phyloP scores from a whole-genome alignment of 2,329 filamentous ascomycete species.

The Xylariaceae sp. region DNA sequence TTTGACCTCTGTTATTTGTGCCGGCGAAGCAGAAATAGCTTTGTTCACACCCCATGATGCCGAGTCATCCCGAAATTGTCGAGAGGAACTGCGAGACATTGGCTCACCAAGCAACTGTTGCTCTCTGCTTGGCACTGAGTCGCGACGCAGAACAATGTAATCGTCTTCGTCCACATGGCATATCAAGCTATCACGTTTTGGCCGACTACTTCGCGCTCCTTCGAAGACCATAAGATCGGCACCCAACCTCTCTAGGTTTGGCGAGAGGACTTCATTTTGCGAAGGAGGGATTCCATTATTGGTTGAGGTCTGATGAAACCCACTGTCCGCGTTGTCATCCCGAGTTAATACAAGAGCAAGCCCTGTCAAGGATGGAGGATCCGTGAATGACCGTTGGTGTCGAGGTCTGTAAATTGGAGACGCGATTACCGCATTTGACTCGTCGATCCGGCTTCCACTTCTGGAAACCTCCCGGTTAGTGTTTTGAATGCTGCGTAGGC shows the following conservation, averaged over 20 bases:
- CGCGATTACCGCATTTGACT: neutral
- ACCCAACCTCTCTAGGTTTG: constrained; percentile 22
- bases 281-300: neutral
- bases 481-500: too few species aligned
- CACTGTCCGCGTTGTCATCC: neutral
- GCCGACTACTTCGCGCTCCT: constrained; percentile 14
- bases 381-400: neutral
- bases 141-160: constrained; percentile 16
- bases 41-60: neutral
- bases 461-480: neutral
- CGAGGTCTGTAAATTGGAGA: neutral
- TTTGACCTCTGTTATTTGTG: neutral
- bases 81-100: neutral
- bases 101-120: neutral
- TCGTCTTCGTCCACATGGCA: constrained; percentile 28
- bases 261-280: neutral
- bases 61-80: neutral
- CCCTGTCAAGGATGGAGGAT: neutral
- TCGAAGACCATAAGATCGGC: constrained; percentile 25
- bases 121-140: neutral
- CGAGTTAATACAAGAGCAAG: neutral
- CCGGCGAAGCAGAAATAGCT: neutral
- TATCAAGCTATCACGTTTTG: constrained; percentile 23
- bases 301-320: neutral
- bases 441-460: neutral